phyloP scores from a whole-genome alignment of 106 monocot genomes.

The Dioscorea alata region DNA sequence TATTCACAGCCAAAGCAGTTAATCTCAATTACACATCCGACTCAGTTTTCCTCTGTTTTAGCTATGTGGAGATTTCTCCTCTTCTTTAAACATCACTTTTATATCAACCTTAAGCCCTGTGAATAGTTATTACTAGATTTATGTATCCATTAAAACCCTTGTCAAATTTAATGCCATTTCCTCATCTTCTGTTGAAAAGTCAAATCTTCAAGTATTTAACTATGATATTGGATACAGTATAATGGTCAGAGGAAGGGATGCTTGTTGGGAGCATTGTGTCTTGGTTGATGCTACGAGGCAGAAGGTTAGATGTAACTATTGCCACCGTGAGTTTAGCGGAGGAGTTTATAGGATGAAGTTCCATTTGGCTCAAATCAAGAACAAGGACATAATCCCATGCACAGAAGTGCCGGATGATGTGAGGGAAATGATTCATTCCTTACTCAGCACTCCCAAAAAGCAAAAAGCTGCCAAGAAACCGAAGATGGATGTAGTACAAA shows the following conservation, averaged over 20 bases:
- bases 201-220: neutral
- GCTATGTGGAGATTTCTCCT: too few species aligned
- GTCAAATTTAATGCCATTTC: too few species aligned
- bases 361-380: slow-evolving; percentile 55
- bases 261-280: slow-evolving; percentile 61
- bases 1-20: too few species aligned
- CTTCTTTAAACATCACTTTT: too few species aligned
- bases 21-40: too few species aligned
- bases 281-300: slow-evolving; percentile 56
- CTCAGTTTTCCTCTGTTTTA: too few species aligned
- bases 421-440: slow-evolving; percentile 26
- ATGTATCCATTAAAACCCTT: too few species aligned
- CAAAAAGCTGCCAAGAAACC: slow-evolving; percentile 25
- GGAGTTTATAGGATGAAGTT: slow-evolving; percentile 62
- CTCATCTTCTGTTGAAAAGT: too few species aligned
- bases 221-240: slow-evolving; percentile 11
- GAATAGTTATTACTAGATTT: too few species aligned
- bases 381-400: slow-evolving; percentile 58
- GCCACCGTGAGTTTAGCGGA: slow-evolving; percentile 48
- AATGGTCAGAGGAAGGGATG: slow-evolving; percentile 60
- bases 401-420: slow-evolving; percentile 43
- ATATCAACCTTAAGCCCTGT: too few species aligned
- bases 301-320: slow-evolving; percentile 54
- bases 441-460: slow-evolving; percentile 33
- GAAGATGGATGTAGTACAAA: slow-evolving; percentile 12